Evolutionary conservation across 116 monocot genomes (phyloP), one percentile per base, ranked within the genome.

Genomic region (Thalassia testudinum): DNA sequence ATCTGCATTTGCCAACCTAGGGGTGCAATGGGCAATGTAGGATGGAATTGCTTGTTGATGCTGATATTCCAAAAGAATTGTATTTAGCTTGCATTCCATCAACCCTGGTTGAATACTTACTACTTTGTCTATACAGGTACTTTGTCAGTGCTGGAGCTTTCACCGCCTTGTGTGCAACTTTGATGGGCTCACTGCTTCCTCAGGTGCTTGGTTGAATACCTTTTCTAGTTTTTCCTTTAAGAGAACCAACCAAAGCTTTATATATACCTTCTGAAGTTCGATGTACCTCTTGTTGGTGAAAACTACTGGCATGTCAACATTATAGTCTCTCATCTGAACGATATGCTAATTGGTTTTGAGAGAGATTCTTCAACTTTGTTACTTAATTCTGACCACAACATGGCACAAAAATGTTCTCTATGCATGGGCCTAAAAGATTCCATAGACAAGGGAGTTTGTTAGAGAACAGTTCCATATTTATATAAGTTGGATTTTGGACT

Each of bases 181-280:
- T 99, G 63, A 76, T 99, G 86, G 99, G 99, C 7, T 89, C 90
- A 49, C 29, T 99, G 75, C 77, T 99, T 18, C 99, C 99, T 50
- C 99, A 99, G 86, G 99, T 99, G 75, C 14, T 26, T 26, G 8
- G 40, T 40, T 40, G 6, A 14, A 14, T 40, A 40, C 40, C 40
- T 40, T 40, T 40, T 40, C 14, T 40, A 14, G 6, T 40, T 40
- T n/a, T n/a, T n/a, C n/a, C n/a, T n/a, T n/a, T n/a, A n/a, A n/a
- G n/a, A n/a, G n/a, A n/a, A n/a, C n/a, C n/a, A n/a, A n/a, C n/a
- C n/a, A n/a, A n/a, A n/a, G n/a, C n/a, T n/a, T n/a, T n/a, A n/a
- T 40, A 6, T 14, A 40, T 14, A 40, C 10, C 10, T 40, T 6
- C 14, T 40, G 38, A 40, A 14, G 6, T 6, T 40, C 14, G 6